phyloP scores from a whole-genome alignment of 1,284 basidiomycete species.

The Ustilago xerochloae region DNA sequence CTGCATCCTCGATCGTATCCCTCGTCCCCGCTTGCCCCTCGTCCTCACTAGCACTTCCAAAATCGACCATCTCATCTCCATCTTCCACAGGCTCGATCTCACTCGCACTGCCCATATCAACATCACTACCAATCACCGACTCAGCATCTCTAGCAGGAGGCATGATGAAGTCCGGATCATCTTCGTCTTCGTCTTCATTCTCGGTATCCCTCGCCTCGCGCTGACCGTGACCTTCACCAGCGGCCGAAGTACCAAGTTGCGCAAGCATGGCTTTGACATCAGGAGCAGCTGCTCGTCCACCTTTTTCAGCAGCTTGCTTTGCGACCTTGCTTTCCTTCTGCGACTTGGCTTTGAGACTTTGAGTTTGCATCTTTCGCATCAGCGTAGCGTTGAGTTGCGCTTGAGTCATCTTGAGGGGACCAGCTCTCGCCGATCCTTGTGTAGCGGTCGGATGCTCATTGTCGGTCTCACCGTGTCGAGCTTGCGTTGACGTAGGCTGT shows the following conservation, averaged over 20 bases:
- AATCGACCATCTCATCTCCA: constrained; percentile 22
- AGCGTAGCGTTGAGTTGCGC: constrained; percentile 57
- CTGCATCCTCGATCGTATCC: constrained; percentile 26
- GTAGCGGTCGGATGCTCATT: background rate
- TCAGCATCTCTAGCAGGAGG: constrained; percentile 33
- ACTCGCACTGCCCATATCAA: constrained; percentile 48
- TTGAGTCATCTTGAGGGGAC: constrained; percentile 43
- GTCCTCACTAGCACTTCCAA: constrained; percentile 29
- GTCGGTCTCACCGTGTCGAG: background rate
- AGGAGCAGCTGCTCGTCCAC: constrained; percentile 17
- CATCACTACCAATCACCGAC: constrained; percentile 41
- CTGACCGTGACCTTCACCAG: constrained; percentile 4
- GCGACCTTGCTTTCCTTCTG: constrained; percentile 22
- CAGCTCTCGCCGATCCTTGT: constrained; percentile 9
- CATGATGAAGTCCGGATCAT: constrained; percentile 44
- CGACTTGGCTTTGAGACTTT: constrained; percentile 40
- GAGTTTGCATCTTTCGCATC: constrained; percentile 48
- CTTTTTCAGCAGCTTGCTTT: constrained; percentile 9
- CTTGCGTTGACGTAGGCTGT: constrained; percentile 11
- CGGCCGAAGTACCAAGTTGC: constrained; percentile 7
- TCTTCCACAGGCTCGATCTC: constrained; percentile 32
- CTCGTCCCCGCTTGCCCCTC: constrained; percentile 6
- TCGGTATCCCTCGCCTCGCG: constrained; percentile 5
- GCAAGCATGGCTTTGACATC: constrained; percentile 40
- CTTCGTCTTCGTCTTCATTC: constrained; percentile 36